Conservation (phyloP, 805 yeast species). For the Priceomyces castillae region DNA sequence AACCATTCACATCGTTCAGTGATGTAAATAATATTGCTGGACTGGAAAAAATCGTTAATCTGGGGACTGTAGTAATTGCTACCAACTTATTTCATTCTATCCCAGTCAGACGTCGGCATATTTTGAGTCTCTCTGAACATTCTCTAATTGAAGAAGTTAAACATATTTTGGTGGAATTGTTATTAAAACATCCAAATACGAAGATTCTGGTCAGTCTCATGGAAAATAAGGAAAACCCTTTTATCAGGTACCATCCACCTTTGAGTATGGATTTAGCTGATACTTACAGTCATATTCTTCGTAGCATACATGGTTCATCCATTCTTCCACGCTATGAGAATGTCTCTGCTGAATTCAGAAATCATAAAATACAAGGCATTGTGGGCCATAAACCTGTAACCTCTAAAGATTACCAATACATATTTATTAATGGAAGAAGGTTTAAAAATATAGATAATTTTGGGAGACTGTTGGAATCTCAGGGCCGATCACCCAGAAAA, state of each 20-base stretch:
- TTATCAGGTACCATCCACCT: not conserved
- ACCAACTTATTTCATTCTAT: slow-evolving; percentile 40
- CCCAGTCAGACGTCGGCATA: slow-evolving; percentile 41
- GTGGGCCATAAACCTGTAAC: slow-evolving; percentile 37
- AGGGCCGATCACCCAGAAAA: slow-evolving; percentile 12
- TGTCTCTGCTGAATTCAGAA: slow-evolving; percentile 19
- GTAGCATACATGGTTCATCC: slow-evolving; percentile 28
- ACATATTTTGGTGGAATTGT: slow-evolving; percentile 23
- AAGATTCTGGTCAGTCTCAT: not conserved
- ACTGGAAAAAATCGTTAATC: slow-evolving; percentile 3
- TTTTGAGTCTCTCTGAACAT: slow-evolving; percentile 17
- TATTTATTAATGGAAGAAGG: slow-evolving; percentile 43
- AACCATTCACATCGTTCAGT: not conserved
- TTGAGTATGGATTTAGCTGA: not conserved
- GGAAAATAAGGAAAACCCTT: not conserved
- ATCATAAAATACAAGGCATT: slow-evolving; percentile 31
- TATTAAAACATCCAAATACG: slow-evolving; percentile 20
- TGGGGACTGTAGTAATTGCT: slow-evolving; percentile 41
- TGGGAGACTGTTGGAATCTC: not conserved
- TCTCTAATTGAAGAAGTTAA: slow-evolving; percentile 27
- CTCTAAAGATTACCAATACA: slow-evolving; percentile 40
- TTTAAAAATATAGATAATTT: slow-evolving; percentile 1
- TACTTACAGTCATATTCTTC: slow-evolving; percentile 5
- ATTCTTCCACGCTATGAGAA: slow-evolving; percentile 20
- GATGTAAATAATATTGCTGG: not conserved